Base-by-base conservation (phyloP, 108 stramenopile species). In the Bacterosira constricta region DNA sequence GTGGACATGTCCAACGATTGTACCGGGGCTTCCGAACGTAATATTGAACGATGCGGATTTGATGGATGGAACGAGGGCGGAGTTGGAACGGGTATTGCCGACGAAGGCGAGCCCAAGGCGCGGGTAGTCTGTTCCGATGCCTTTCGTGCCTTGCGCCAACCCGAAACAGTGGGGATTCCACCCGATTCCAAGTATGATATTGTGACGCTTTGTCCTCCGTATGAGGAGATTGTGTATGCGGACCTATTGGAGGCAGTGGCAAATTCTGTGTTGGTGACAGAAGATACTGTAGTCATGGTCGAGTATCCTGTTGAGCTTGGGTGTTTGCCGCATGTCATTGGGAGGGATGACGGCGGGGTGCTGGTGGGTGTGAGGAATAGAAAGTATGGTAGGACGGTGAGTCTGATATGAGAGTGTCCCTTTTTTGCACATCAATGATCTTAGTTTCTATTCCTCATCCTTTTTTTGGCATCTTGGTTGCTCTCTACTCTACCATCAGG, bases 221-320 rank as follows among this genome's bases (percentile, higher is more conserved):
- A 98, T 62, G 96, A 96, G 70, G 98, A 98, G 82, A 89, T 98
- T 45, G 89, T 90, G 10, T 98, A 98, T 71, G 92, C 82, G 34
- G 96, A 97, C 60, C 77, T 98, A 26, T 31, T 96, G 45, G 82
- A 89, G 15, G 85, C 87, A 6, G 86, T 97, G 13, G 90, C 85
- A 41, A 91, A 84, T 70, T 89, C 86, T 32, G 81, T 85, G 0
- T 38, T 91, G 35, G 79, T 96, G 11, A 67, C 54, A 36, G 95
- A 94, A 27, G 97, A 97, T 83, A 91, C 94, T 0, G 68, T 98
- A 10, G 85, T 96, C 18, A 58, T 98, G 27, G 56, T 98, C 7
- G 98, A 98, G 66, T 98, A 98, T 75, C 98, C 98, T 17, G 86
- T 97, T 1, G 98, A 98, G 71, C 63, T 97, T 61, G 96, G 96